Conservation (phyloP, 1,284 basidiomycete genomes). For the Kalmanozyma brasiliensis region DNA sequence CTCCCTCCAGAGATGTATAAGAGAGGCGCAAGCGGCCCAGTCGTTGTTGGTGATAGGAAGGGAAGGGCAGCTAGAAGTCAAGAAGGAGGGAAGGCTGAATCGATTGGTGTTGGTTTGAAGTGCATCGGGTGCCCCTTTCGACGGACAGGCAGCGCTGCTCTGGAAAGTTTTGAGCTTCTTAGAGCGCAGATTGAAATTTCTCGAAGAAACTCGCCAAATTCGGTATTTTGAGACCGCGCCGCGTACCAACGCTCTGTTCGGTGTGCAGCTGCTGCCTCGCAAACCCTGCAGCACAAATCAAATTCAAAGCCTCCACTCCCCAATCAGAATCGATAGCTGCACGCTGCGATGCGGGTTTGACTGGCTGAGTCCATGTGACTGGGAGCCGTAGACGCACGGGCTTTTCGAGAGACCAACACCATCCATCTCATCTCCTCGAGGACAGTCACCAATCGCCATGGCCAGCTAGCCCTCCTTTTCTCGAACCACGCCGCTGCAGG, state of each 20-base stretch:
- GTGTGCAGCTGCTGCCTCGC: too few relatives aligned
- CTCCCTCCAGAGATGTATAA: too few relatives aligned
- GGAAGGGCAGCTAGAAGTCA: background rate
- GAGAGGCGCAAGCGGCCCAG: too few relatives aligned
- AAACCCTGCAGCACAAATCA: too few relatives aligned
- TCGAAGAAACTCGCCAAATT: slow-evolving; percentile 22
- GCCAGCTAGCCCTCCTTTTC: too few relatives aligned
- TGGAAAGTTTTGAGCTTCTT: slow-evolving; percentile 6
- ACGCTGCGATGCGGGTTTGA: too few relatives aligned
- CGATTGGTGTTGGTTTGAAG: background rate
- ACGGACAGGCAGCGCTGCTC: too few relatives aligned
- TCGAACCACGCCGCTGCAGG: background rate
- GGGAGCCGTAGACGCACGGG: background rate
- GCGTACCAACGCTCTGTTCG: too few relatives aligned
- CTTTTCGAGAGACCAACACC: background rate
- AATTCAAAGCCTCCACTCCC: slow-evolving; percentile 10
- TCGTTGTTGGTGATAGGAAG: background rate
- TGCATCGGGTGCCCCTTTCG: slow-evolving; percentile 15
- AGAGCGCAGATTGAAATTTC: slow-evolving; percentile 30
- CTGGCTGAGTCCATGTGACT: slow-evolving; percentile 2
- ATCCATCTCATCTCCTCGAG: background rate
- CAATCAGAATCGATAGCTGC: slow-evolving; percentile 12
- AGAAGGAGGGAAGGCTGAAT: background rate
- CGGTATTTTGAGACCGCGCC: background rate
- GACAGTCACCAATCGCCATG: background rate